A percentile compares a stretch with the other conserved stretches of the same genome.
These are phyloP conservation scores for Tetracladium setigerum DNA, from an alignment of 495 filamentous ascomycete genomes.

Conservation along the genomic window DNA sequence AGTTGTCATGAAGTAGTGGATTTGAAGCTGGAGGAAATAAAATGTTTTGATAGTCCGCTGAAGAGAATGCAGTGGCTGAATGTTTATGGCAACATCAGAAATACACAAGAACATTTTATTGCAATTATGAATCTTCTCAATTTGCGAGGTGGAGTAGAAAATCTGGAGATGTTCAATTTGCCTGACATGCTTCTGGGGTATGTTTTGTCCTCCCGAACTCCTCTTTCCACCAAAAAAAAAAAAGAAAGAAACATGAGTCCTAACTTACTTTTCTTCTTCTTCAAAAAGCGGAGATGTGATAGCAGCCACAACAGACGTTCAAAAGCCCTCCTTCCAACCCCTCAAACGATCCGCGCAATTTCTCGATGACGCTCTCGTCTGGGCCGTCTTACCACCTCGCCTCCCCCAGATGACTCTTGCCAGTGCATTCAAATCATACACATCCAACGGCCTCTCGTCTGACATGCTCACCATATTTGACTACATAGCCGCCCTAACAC, in stretches of 20 bases:
- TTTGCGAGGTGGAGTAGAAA: slow-evolving; percentile 9
- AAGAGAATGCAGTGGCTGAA: slow-evolving; percentile 4
- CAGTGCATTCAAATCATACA: neutral
- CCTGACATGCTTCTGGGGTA: neutral
- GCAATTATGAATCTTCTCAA: neutral
- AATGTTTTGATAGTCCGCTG: slow-evolving; percentile 3
- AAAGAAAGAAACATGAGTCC: too few species aligned
- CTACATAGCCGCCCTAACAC: neutral
- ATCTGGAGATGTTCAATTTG: neutral
- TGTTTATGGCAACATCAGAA: slow-evolving; percentile 1
- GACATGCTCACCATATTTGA: slow-evolving; percentile 2
- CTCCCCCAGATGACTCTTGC: neutral
- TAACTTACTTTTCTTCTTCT: neutral
- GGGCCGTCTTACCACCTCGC: neutral
- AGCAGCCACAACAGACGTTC: slow-evolving; percentile 2
- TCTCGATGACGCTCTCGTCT: neutral
- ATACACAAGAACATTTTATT: slow-evolving; percentile 1
- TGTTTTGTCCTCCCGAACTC: neutral
- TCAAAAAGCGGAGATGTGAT: neutral
- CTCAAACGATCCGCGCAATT: neutral
- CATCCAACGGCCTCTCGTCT: neutral
- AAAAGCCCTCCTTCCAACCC: neutral
- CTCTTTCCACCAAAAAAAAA: too few species aligned
- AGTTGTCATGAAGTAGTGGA: slow-evolving; percentile 1
- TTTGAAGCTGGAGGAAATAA: neutral